Base-by-base conservation (phyloP, 2,329 filamentous ascomycete genomes). In the Septoria linicola region DNA sequence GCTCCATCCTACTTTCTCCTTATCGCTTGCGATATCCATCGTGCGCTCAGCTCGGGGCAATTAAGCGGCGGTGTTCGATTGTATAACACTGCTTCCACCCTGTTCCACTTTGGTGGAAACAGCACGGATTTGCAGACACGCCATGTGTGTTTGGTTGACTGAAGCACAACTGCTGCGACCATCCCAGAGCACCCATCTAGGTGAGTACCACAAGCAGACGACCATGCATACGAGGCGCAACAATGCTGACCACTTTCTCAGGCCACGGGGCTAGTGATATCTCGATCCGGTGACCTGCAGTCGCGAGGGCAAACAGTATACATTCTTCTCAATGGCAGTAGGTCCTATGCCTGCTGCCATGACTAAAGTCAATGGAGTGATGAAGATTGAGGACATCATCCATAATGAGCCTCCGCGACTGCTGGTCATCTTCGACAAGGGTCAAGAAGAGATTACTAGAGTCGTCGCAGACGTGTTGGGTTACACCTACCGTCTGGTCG, bases 381-480 rank as follows among this genome's bases (percentile, higher is more conserved):
- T 65, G 63, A 65, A 60, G 45, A 63, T 66, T 35, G 60, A 67
- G 41, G 63, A 68, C 43, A 60, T 66, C 57, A 65, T 63, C 34
- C 56, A 63, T 40, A 53, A 62, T 50, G 63, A 67, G 42, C 60
- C 64, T 59, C 73, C 72, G 47, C 68, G 72, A 57, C 64, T 76
- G 52, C 64, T 75, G 54, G 65, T 93, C 53, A 70, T 92, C 14
- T 89, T 85, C 68, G 83, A 85, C 8, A 75, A 76, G 17, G 84
- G 81, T 14, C 87, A 92, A 67, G 85, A 91, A 53, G 78, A 80
- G 34, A 88, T 93, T 57, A 82, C 91, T 21, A 80, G 81, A 17
- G 74, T 88, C 27, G 87, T 91, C 60, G 88, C 88, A 20, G 87
- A 92, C 63, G 84, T 92, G 6, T 72, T 93, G 35, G 88, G 89